Evolutionary conservation across 331 rosid genomes (phyloP), one percentile per base, ranked within the genome.

Genomic region (Erythrophleum ivorense): DNA sequence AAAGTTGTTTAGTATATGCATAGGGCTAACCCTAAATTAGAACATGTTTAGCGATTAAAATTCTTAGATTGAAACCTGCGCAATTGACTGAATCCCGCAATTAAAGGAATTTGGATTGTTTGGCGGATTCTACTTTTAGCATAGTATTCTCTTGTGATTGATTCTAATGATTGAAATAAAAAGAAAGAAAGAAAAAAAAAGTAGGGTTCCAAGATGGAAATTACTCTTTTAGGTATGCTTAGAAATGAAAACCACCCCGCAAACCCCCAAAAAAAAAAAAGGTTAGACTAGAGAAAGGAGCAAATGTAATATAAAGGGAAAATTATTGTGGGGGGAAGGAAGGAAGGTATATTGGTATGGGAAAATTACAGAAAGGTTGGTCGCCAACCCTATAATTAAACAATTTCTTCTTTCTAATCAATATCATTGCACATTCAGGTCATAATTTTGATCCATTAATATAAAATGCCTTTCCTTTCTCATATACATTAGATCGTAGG

Each of bases 341-440:
- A 63, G 74, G 63, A 49, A 73, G 13, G 40, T 18, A 75, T 65
- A 49, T 36, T 3, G 34, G 54, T 45, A 80, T 58, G 81, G 80
- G 87, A 67, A 6, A 40, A 24, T 24, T 11, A 4, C 15, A 45
- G 73, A 43, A 62, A 73, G 77, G 64, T 84, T 52, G 84, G 73
- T 78, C 84, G 81, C 74, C 87, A 80, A 80, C 79, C 89, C 83
- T 16, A 40, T 73, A 13, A 58, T 53, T 76, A 21, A 15, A 5
- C 68, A 14, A 24, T 62, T 48, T 46, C 24, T 78, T 81, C 38
- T 58, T 14, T 55, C 57, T 18, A 81, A 10, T 46, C 9, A 73
- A 12, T 33, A 12, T 36, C 10, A 38, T 5, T 7, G 29, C 14
- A 36, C 49, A 7, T 65, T 16, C 2, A 16, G 13, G 16, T 65